Evolutionary conservation across 106 monocot genomes (phyloP).

Genomic region (Chionographis japonica): DNA sequence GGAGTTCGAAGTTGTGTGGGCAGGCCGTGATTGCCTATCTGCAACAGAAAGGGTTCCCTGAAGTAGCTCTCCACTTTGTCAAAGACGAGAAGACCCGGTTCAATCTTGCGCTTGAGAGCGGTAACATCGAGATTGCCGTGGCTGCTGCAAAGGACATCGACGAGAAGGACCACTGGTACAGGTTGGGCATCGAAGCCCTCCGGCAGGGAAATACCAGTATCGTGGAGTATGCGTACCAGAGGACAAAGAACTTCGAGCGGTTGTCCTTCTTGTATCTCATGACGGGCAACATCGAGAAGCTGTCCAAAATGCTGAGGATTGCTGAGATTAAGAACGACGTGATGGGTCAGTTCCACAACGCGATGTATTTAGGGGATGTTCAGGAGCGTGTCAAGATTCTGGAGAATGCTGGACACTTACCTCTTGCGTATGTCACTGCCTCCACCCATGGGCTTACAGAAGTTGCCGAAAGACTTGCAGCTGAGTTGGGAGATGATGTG

Average conservation of each 20-base stretch:
- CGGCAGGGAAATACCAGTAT: conserved; percentile 35
- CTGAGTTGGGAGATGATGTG: conserved; percentile 36
- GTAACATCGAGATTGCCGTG: conserved; percentile 48
- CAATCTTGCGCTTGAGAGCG: conserved; percentile 62
- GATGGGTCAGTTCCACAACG: conserved; percentile 45
- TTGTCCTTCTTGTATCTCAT: conserved; percentile 43
- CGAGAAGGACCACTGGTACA: conserved; percentile 42
- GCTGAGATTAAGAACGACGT: conserved; percentile 37
- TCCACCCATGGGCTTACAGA: conserved; percentile 45
- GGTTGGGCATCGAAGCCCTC: conserved; percentile 35
- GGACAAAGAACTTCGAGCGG: conserved; percentile 36
- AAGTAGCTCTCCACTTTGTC: conserved; percentile 45
- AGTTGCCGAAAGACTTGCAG: conserved; percentile 54
- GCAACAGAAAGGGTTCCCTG: conserved; percentile 40
- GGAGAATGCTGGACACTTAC: conserved; percentile 39
- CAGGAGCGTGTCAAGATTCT: conserved; percentile 37
- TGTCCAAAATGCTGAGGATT: conserved; percentile 42
- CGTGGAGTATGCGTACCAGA: conserved; percentile 41
- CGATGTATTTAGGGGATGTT: conserved; percentile 34
- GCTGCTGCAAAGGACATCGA: conserved; percentile 39
- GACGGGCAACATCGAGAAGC: conserved; percentile 39
- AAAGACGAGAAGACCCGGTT: conserved; percentile 65
- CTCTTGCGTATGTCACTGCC: conserved; percentile 51
- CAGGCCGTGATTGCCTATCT: conserved; percentile 41
- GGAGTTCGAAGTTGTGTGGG: conserved; percentile 29